These are phyloP conservation scores for Cairneyella variabilis DNA, from an alignment of 495 filamentous ascomycete genomes.

Conservation along the genomic window DNA sequence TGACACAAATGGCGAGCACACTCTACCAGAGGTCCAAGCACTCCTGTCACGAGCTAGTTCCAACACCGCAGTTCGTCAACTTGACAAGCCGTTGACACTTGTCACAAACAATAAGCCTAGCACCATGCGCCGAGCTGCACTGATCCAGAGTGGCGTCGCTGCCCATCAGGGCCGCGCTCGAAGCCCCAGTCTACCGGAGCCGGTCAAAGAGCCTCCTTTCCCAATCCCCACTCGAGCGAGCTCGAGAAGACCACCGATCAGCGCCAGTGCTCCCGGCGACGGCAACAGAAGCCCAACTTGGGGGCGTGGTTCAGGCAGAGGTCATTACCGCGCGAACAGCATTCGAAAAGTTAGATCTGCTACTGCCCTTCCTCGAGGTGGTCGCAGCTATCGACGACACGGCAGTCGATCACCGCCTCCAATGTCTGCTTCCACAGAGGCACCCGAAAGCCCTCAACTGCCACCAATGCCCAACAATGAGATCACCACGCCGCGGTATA, in stretches of 20 bases:
- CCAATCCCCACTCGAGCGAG: slow-evolving; percentile 87
- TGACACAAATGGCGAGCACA: slow-evolving; percentile 6
- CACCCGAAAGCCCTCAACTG: slow-evolving; percentile 64
- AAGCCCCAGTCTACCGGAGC: slow-evolving; percentile 71
- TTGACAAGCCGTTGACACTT: slow-evolving; percentile 26
- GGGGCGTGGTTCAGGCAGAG: slow-evolving; percentile 35
- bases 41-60: slow-evolving; percentile 5
- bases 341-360: slow-evolving; percentile 85
- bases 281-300: slow-evolving; percentile 74
- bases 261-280: slow-evolving; percentile 64
- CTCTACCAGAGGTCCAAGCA: slow-evolving; percentile 16
- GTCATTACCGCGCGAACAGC: slow-evolving; percentile 45
- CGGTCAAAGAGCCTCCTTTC: slow-evolving; percentile 64
- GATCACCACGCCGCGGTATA: slow-evolving; percentile 55
- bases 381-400: slow-evolving; percentile 40
- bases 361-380: slow-evolving; percentile 57
- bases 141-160: slow-evolving; percentile 73
- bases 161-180: slow-evolving; percentile 65
- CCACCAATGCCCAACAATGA: slow-evolving; percentile 74
- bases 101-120: slow-evolving; percentile 30
- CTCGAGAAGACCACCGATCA: slow-evolving; percentile 70
- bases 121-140: slow-evolving; percentile 55
- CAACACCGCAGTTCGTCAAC: slow-evolving; percentile 19
- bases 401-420: slow-evolving; percentile 62
- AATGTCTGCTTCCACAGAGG: slow-evolving; percentile 59